phyloP scores from a whole-genome alignment of 2,329 filamentous ascomycete species.

The Eurotiales sp. region DNA sequence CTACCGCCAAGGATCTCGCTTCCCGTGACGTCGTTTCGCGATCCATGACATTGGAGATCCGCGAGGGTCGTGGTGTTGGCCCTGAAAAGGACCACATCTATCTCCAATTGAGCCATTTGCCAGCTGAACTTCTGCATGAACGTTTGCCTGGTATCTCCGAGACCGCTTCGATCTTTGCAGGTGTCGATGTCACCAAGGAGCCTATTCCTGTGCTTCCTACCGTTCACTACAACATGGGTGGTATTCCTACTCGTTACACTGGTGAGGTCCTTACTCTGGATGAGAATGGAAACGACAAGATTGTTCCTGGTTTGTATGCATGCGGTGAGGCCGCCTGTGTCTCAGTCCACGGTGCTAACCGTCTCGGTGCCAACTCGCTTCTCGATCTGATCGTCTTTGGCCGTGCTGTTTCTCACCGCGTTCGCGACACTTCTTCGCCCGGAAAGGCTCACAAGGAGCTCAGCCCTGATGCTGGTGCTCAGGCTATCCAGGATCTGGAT shows the following conservation, averaged over 20 bases:
- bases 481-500: constrained; percentile 83
- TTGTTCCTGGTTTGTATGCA: constrained; percentile 91
- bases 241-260: constrained; percentile 96
- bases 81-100: constrained; percentile 98
- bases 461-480: constrained; percentile 79
- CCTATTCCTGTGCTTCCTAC: constrained; percentile 95
- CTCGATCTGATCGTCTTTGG: constrained; percentile 97
- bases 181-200: constrained; percentile 95
- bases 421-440: constrained; percentile 88
- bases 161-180: constrained; percentile 94
- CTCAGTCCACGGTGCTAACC: constrained; percentile 96
- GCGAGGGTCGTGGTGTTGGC: constrained; percentile 93
- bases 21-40: constrained; percentile 94
- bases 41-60: constrained; percentile 98
- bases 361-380: constrained; percentile 95
- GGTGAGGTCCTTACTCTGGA: constrained; percentile 92
- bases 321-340: constrained; percentile 97
- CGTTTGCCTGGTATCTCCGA: constrained; percentile 98
- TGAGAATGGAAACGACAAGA: constrained; percentile 79
- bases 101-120: constrained; percentile 94
- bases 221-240: constrained; percentile 99
- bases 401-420: constrained; percentile 93
- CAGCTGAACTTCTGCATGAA: constrained; percentile 86
- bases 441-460: constrained; percentile 76
- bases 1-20: constrained; percentile 95